Evolutionary conservation across 805 yeast genomes (phyloP), one percentile per base, ranked within the genome.

Genomic region (Cyberlindnera saturnus): DNA sequence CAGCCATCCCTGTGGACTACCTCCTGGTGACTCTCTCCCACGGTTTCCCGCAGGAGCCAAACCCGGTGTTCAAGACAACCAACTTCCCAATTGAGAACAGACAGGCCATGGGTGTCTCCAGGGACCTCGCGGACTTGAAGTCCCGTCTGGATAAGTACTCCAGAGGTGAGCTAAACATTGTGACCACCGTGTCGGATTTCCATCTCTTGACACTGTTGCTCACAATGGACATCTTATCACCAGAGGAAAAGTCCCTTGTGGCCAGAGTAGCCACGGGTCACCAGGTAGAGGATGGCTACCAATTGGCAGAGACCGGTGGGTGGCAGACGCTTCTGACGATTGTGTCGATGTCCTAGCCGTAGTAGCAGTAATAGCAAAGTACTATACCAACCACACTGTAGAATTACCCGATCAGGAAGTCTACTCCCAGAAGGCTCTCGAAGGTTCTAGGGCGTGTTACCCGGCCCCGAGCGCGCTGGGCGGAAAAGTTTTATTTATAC

Each of bases 1-100:
- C 96, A 1, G 85, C 93, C 19, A 86, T 89, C 61, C 97, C 97
- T 2, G 89, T 85, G n/a, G 96, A 89, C 47, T 89, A 86, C 59
- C 63, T 89, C 46, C 65, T 93, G 41, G 95, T 91, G 1, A 82
- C 96, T 2, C 66, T 91, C 48, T 82, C 95, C 5, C 98, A 93
- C 62, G 96, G 98, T 3, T 91, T 93, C 74, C 96, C 96, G 1
- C 76, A 80, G 48, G 67, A 70, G 0, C 57, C 81, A 0, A 57
- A 50, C 5, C 81, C 86, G 2, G 50, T 67, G 47, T 84, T 86
- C 62, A 61, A 61, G 8, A 55, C 71, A 0, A 52, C 58, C 15
- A 60, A 64, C 4, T 90, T 87, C 66, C 81, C 93, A 2, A 77
- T 90, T 60, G 95, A 86, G 52, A 84, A 90, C 59, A 70, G 98